Conservation (phyloP, 2,329 filamentous ascomycete genomes). For the Ophiostoma triangulosporum region DNA sequence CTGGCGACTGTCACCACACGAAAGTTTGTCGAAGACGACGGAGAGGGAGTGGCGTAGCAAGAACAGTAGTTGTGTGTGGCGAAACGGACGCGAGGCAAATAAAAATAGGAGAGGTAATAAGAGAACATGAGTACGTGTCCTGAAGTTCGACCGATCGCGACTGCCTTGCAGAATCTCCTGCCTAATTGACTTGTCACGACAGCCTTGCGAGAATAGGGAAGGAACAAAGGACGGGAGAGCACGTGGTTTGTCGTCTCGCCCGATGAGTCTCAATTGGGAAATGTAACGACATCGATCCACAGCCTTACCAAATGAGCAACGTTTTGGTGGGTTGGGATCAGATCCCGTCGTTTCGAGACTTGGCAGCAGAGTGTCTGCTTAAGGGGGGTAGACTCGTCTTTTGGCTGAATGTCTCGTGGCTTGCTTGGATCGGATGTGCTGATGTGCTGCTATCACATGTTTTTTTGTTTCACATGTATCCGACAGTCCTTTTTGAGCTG, state of each 20-base stretch:
- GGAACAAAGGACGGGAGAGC: not conserved
- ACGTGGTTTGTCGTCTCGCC: not conserved
- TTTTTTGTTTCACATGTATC: no score
- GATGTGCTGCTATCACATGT: not conserved
- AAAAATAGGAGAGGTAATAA: not conserved
- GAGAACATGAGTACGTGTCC: not conserved
- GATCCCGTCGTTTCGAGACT: no score
- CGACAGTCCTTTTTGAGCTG: no score
- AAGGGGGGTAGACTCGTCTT: not conserved
- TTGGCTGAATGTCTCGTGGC: not conserved
- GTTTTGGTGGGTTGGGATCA: no score
- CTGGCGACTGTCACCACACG: no score
- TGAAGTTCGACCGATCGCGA: not conserved
- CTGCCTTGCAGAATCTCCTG: not conserved
- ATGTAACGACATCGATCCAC: not conserved
- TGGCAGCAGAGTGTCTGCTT: no score
- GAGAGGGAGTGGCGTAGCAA: not conserved
- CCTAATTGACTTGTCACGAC: not conserved
- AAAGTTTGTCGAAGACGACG: no score
- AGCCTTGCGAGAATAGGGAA: not conserved
- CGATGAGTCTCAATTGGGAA: not conserved
- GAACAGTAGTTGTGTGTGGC: no score
- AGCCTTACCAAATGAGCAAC: no score
- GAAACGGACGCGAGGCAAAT: not conserved
- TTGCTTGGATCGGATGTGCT: not conserved